Conservation (phyloP, 164 flowering plant genomes). For the Amborella trichopoda region DNA sequence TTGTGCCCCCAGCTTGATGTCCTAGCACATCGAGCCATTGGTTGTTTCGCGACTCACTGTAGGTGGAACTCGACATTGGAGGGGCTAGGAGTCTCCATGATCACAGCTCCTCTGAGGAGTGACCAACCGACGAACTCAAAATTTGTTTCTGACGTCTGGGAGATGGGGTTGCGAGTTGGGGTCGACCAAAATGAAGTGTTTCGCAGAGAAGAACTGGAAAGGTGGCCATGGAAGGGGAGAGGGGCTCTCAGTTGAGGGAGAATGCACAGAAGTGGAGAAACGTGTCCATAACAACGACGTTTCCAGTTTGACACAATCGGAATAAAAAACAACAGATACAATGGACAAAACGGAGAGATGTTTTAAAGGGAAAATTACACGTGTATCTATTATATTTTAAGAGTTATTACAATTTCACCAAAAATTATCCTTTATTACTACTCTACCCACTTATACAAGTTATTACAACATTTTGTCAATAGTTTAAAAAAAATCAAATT, state of each 20-base stretch:
- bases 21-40: slow-evolving; percentile 25
- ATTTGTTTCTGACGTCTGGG: slow-evolving; percentile 25
- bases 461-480: no score
- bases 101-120: slow-evolving; percentile 27
- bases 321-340: no score
- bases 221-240: slow-evolving; percentile 35
- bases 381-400: no score
- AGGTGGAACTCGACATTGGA: slow-evolving; percentile 9
- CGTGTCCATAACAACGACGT: no score
- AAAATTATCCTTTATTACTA: no score
- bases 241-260: slow-evolving; percentile 15
- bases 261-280: slow-evolving; percentile 3
- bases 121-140: slow-evolving; percentile 17
- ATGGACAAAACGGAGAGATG: no score
- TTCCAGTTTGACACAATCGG: no score
- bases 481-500: no score
- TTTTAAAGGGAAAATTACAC: no score
- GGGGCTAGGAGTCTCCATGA: slow-evolving; percentile 41
- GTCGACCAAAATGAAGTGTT: slow-evolving; percentile 18
- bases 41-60: slow-evolving; percentile 11
- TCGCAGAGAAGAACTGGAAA: slow-evolving; percentile 24
- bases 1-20: slow-evolving; percentile 49
- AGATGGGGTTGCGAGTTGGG: slow-evolving; percentile 20
- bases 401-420: no score
- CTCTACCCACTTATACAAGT: no score